These are phyloP conservation scores for Prinsepia uniflora DNA, from an alignment of 306 rosid genomes.

Conservation along the genomic window DNA sequence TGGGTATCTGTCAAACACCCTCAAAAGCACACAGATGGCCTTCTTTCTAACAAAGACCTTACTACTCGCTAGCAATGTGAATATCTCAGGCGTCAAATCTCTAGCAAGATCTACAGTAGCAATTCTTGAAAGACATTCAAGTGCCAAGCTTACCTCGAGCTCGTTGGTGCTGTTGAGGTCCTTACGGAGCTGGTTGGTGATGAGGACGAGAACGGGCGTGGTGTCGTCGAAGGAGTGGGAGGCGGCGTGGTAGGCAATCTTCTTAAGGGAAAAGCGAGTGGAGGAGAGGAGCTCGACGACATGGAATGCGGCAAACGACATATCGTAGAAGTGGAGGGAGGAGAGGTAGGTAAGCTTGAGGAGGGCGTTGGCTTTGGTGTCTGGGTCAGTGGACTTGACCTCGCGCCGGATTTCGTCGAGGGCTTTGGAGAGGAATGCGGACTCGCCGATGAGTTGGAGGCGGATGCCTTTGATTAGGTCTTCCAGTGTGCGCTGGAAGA, in stretches of 20 bases:
- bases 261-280: conserved; percentile 65
- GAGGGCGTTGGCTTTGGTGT: conserved; percentile 70
- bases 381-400: conserved; percentile 72
- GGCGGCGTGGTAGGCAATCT: conserved; percentile 75
- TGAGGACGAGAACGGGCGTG: conserved; percentile 78
- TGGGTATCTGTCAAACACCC: conserved; percentile 75
- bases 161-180: conserved; percentile 59
- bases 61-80: conserved; percentile 51
- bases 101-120: conserved; percentile 78
- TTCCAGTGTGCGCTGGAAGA: conserved; percentile 77
- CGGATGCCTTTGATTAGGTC: conserved; percentile 82
- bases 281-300: conserved; percentile 95
- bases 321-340: conserved; percentile 60
- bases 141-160: conserved; percentile 72
- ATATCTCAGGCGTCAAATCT: conserved; percentile 76
- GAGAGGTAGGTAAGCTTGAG: conserved; percentile 72
- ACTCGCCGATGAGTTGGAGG: conserved; percentile 57
- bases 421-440: conserved; percentile 63
- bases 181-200: conserved; percentile 91
- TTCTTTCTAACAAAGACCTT: conserved; percentile 65
- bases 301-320: conserved; percentile 89
- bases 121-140: conserved; percentile 60
- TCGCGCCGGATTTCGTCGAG: conserved; percentile 88
- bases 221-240: conserved; percentile 60
- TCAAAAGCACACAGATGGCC: conserved; percentile 61